phyloP scores from a whole-genome alignment of 805 yeast species.

The Sugiyamaella chiloensis region DNA sequence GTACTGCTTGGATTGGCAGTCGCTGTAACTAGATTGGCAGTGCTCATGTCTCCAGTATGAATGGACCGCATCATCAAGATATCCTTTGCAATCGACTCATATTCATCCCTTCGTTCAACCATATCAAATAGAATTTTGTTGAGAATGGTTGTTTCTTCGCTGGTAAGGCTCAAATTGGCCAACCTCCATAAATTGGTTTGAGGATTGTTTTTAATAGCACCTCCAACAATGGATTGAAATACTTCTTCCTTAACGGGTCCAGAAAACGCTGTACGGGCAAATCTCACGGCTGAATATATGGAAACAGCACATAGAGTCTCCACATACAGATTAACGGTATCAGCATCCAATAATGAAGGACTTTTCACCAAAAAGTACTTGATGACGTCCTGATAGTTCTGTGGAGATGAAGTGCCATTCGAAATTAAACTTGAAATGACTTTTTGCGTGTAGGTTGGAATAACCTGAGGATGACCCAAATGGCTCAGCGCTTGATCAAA shows the following conservation, averaged over 20 bases:
- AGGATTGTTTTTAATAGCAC: constrained; percentile 12
- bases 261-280: constrained; percentile 17
- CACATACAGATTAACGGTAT: constrained; percentile 14
- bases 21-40: constrained; percentile 10
- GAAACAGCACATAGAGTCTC: constrained; percentile 17
- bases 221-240: constrained; percentile 13
- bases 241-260: constrained; percentile 7
- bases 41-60: constrained; percentile 18
- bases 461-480: constrained; percentile 20
- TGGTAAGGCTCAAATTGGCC: constrained; percentile 20
- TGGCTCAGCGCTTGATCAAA: constrained; percentile 15
- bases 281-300: constrained; percentile 17
- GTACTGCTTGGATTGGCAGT: neutral
- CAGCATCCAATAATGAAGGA: constrained; percentile 12
- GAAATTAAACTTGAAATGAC: constrained; percentile 12
- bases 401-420: constrained; percentile 1
- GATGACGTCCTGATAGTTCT: constrained; percentile 6
- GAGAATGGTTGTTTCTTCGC: constrained; percentile 13
- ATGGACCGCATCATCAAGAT: constrained; percentile 19
- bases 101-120: neutral
- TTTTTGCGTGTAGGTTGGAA: constrained; percentile 16
- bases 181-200: constrained; percentile 21
- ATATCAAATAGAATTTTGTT: constrained; percentile 13
- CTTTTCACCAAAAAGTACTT: constrained; percentile 15
- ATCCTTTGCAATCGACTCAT: constrained; percentile 19